A percentile compares a stretch with the other conserved stretches of the same genome.
Evolutionary conservation across 2,329 filamentous ascomycete genomes (phyloP).

Genomic region (Karstenula rhodostoma): DNA sequence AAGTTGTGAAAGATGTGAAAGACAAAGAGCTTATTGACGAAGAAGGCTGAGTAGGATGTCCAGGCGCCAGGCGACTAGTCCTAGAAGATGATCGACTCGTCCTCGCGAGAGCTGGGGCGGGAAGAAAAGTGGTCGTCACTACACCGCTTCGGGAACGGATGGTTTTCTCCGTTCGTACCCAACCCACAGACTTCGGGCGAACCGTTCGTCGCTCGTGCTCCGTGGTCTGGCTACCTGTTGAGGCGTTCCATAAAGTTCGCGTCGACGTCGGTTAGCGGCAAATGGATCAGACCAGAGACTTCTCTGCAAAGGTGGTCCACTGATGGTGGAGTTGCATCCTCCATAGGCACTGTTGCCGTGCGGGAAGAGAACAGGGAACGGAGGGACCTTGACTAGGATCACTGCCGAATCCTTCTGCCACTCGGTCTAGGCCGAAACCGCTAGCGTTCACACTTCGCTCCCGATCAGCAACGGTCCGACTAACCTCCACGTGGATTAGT

Average conservation of each 20-base stretch:
- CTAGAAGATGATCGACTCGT: constrained; percentile 19
- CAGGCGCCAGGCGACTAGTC: constrained; percentile 8
- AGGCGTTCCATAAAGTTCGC: constrained; percentile 22
- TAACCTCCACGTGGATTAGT: constrained; percentile 30
- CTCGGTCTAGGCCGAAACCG: constrained; percentile 23
- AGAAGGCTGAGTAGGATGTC: constrained; percentile 15
- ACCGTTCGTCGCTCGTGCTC: constrained; percentile 25
- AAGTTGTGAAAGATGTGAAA: constrained; percentile 31
- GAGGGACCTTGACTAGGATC: constrained; percentile 21
- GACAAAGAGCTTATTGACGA: constrained; percentile 18
- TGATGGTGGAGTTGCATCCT: constrained; percentile 22
- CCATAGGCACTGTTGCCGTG: constrained; percentile 21
- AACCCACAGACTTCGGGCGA: constrained; percentile 23
- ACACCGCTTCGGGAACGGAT: constrained; percentile 32
- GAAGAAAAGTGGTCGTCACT: constrained; percentile 20
- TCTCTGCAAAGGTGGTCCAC: constrained; percentile 19
- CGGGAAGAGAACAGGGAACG: constrained; percentile 15
- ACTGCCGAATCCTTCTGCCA: constrained; percentile 29
- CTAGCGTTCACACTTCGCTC: constrained; percentile 21
- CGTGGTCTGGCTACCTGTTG: constrained; percentile 15
- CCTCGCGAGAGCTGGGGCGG: constrained; percentile 23
- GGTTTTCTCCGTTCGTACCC: constrained; percentile 30
- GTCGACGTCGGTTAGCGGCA: constrained; percentile 27
- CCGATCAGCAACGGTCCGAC: constrained; percentile 24
- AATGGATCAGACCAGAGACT: constrained; percentile 23